A percentile compares a stretch with the other conserved stretches of the same genome.
Conservation (phyloP, 2,329 filamentous ascomycete species). For the Atkinsonella hypoxylon region DNA sequence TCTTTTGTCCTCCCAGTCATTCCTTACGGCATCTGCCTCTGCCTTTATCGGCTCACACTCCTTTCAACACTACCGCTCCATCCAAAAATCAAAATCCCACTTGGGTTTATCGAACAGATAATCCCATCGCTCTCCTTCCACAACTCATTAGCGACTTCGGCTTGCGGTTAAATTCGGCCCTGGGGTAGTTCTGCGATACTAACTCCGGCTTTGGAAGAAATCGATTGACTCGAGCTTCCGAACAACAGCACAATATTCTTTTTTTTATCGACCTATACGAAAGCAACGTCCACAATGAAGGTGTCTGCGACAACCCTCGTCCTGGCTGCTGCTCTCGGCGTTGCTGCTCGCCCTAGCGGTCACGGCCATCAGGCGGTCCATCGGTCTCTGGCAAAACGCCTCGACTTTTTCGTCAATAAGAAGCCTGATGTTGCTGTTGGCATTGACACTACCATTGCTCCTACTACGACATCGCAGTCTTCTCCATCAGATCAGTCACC, state of each 20-base stretch:
- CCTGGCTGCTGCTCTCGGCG: slow-evolving; percentile 29
- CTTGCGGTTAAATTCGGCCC: background rate
- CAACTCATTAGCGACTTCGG: background rate
- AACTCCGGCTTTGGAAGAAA: background rate
- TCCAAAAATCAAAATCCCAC: background rate
- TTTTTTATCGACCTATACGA: background rate
- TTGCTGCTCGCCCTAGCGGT: slow-evolving; percentile 28
- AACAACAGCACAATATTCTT: background rate
- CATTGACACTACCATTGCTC: background rate
- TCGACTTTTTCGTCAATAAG: slow-evolving; percentile 23
- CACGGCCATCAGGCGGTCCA: slow-evolving; percentile 24
- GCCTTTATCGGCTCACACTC: slow-evolving; percentile 10
- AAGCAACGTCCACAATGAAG: slow-evolving; percentile 25
- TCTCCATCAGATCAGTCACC: background rate
- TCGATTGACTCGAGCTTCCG: slow-evolving; percentile 5
- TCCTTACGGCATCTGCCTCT: slow-evolving; percentile 9
- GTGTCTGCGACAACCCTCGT: slow-evolving; percentile 24
- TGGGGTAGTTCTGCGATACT: slow-evolving; percentile 10
- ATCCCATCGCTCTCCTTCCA: slow-evolving; percentile 6
- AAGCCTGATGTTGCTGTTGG: slow-evolving; percentile 20
- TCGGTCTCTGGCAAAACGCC: slow-evolving; percentile 19
- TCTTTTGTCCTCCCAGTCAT: slow-evolving; percentile 12
- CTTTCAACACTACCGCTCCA: background rate
- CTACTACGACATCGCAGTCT: background rate
- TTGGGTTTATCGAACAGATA: background rate